Base-by-base conservation (phyloP, 2,329 filamentous ascomycete genomes). In the Ceratocystis harringtonii region DNA sequence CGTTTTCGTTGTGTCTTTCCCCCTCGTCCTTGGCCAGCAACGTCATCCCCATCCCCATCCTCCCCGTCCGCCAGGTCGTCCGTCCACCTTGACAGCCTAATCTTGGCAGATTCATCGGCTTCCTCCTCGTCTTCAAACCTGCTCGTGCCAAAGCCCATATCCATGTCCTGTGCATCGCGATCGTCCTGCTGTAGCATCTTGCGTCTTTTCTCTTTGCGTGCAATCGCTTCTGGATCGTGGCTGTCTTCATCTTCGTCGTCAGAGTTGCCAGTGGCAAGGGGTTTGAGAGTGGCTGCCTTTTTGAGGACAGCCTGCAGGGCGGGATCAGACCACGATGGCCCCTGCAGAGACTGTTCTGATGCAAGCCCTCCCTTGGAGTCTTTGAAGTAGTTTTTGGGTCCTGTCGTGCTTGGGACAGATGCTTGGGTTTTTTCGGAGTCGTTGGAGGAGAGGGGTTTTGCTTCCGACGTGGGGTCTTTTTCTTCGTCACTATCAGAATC, bases 91-190 rank as follows among this genome's bases (percentile, higher is more conserved):
- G 83, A 84, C 65, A 92, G 74, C 76, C 88, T 89, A 68, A 90
- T 76, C 69, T 81, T 84, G 25, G 32, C 36, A 72, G 76, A 77
- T 25, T 81, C 80, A 50, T 91, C 89, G 69, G 87, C 82, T 69
- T 95, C 92, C 67, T 92, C 92, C 62, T 92, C 91, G 71, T 96
- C 94, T 64, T 89, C 91, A 71, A 90, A 87, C 32, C 92, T 82
- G 72, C 88, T 94, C 22, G 86, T 89, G 43, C 94, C 94, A 72
- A 99, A 97, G 68, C 92, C 92, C 79, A 97, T 84, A 72, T 99
- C 94, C 76, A 99, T 82, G 75, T 99, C 92, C 66, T 92, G 86
- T 61, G 91, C 84, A 73, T 97, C 92, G 61, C 92, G 83, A 70
- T 89, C 87, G 65, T 85, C 84, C 67, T 81, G 81, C 70, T 86